phyloP scores from a whole-genome alignment of 352 stramenopile species.

The Phytophthora sp. region DNA sequence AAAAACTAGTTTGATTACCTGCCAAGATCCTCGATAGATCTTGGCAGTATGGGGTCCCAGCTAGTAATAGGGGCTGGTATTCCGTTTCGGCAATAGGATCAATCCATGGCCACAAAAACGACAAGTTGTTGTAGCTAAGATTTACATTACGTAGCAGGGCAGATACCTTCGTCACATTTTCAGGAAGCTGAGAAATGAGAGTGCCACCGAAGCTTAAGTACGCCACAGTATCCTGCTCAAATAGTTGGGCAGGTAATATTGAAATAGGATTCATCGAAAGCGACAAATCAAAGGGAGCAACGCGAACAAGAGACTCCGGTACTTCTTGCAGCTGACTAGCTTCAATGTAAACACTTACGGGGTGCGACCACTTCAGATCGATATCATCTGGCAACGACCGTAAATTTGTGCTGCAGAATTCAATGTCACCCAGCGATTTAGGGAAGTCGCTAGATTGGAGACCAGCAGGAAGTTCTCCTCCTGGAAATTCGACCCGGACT shows the following conservation, averaged over 20 bases:
- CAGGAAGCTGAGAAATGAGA: conserved; percentile 16
- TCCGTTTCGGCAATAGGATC: conserved; percentile 5
- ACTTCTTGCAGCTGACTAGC: conserved; percentile 14
- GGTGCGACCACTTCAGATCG: conserved; percentile 34
- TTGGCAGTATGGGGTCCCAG: conserved; percentile 13
- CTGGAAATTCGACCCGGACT: conserved; percentile 32
- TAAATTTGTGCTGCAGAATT: conserved; percentile 41
- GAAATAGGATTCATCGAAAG: conserved; percentile 23
- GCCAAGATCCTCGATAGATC: conserved; percentile 9
- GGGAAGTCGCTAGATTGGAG: conserved; percentile 41
- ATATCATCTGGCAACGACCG: conserved; percentile 37
- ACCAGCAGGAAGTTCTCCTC: conserved; percentile 32
- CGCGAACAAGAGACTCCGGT: conserved; percentile 6
- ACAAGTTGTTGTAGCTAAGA: conserved; percentile 15
- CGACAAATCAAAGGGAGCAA: conserved; percentile 18
- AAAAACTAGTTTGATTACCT: conserved; percentile 6
- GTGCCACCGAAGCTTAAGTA: conserved; percentile 23
- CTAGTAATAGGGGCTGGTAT: not conserved
- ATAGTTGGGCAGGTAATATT: conserved; percentile 9
- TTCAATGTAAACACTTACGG: conserved; percentile 24
- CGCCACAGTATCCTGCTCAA: conserved; percentile 10
- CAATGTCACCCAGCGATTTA: conserved; percentile 28
- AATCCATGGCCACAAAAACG: conserved; percentile 19
- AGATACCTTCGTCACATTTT: conserved; percentile 5
- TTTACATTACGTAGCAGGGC: conserved; percentile 11